Percentiles rank a stretch among this genome's conserved stretches.
These are phyloP conservation scores for Sphenostylis stenocarpa DNA, from an alignment of 306 rosid species.

Conservation along the genomic window DNA sequence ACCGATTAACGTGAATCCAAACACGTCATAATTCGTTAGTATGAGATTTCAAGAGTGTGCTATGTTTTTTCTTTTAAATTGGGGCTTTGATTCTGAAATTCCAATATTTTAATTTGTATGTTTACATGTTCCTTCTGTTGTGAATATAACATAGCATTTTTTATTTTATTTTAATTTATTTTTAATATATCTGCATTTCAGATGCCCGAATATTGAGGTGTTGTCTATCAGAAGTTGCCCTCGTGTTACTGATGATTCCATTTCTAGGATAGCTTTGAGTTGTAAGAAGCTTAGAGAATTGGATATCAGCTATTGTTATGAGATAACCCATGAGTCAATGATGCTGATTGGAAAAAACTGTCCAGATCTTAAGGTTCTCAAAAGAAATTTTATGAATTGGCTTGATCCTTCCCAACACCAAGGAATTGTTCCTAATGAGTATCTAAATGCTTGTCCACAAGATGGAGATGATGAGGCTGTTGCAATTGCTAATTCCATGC, in stretches of 20 bases:
- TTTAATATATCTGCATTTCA: slow-evolving; percentile 35
- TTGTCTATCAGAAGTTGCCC: slow-evolving; percentile 77
- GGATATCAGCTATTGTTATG: slow-evolving; percentile 43
- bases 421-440: slow-evolving; percentile 69
- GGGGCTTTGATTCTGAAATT: neutral
- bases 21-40: neutral
- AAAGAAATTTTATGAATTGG: slow-evolving; percentile 72
- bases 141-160: neutral
- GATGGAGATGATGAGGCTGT: slow-evolving; percentile 83
- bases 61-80: neutral
- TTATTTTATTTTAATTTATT: neutral
- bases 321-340: slow-evolving; percentile 37
- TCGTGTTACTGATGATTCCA: slow-evolving; percentile 68
- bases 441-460: slow-evolving; percentile 78
- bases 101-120: neutral
- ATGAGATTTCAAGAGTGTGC: neutral
- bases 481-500: slow-evolving; percentile 77
- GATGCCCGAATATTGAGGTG: slow-evolving; percentile 79
- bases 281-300: slow-evolving; percentile 42
- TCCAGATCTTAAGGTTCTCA: slow-evolving; percentile 64
- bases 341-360: slow-evolving; percentile 42
- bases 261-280: slow-evolving; percentile 40
- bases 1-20: neutral
- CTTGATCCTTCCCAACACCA: slow-evolving; percentile 69
- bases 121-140: neutral